Base-by-base conservation (phyloP, 129 eudicot genomes). In the Erigeron canadensis region DNA sequence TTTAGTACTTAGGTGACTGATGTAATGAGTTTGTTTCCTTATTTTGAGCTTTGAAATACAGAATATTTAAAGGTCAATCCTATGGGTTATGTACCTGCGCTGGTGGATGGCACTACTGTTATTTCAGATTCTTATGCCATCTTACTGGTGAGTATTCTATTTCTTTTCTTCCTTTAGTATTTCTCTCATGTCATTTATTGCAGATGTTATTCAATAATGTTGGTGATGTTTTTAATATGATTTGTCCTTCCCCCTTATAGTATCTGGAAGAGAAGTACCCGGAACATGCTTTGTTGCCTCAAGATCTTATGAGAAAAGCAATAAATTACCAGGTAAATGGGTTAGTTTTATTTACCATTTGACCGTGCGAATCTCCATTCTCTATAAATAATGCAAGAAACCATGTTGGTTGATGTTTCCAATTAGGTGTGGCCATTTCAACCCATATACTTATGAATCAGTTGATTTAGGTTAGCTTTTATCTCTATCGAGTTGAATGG, bases 241-340 rank as follows among this genome's bases (percentile, higher is more conserved):
- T 61, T 60, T 45, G 42, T 61, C 45, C 45, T 45, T 38, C 50
- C 63, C 51, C 51, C 74, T 54, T 84, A 74, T 79, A 93, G 98
- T 87, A 89, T 80, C 80, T 93, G 71, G 98, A 93, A 62, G 98
- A 93, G 84, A 93, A 87, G 82, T 89, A 83, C 69, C 98, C 95
- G 43, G 83, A 83, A 70, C 83, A 62, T 75, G 82, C 96, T 47
- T 81, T 93, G 82, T 80, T 93, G 77, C 98, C 98, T 34, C 79
- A 68, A 69, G 86, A 89, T 85, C 81, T 85, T 70, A 74, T 75
- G 63, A 82, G 62, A 66, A 93, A 78, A 80, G 78, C 95, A 22
- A 67, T 93, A 71, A 93, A 89, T 75, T 85, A 81, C 80, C 96
- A 93, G 96, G 98, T 93, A 59, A 40, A 63, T 50, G 19, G 18